Evolutionary conservation across 2,329 filamentous ascomycete genomes (phyloP), one percentile per base, ranked within the genome.

Genomic region (Lasiodiplodia gonubiensis): DNA sequence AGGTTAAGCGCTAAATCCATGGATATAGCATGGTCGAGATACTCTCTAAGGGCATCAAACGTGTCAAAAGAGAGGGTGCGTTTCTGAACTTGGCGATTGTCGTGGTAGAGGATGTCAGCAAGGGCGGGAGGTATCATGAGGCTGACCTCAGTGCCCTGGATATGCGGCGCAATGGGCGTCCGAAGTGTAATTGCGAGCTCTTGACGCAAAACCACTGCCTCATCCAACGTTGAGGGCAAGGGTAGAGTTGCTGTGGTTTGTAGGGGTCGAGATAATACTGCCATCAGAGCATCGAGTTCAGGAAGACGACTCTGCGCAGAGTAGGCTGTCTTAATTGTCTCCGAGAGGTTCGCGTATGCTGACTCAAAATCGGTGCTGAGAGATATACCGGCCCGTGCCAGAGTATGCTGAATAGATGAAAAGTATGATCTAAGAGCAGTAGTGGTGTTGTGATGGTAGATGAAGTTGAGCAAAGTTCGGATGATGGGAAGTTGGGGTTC

Each of bases 401-500:
- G 59, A 7, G 72, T 73, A 18, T 65, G 69, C 3, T 70, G 68
- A 7, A 72, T 55, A 2, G 61, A 49, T 12, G 69, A 68, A 3
- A 83, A 70, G 61, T 81, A 78, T 1, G 59, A 64, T 64, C 80
- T 75, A 7, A 82, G 71, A 0, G 74, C 74, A 18, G 74, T 72
- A 3, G 82, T 73, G 12, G 77, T 76, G 4, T 74, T 71, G 5
- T 79, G 69, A 69, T 89, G 87, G 63, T 85, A 81, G 14, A 88
- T 76, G 51, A 86, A 82, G 3, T 82, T 80, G 18, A 88, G 77
- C 7, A 90, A 76, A 2, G 88, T 86, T 14, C 87, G 85, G 21
- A 92, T 77, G 25, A 92, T 81, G n/a, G 82, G 79, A 64, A 88
- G 85, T 53, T 86, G 80, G 2, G 82, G 82, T 7, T 78, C 80